Evolutionary conservation across 2,329 filamentous ascomycete species (phyloP).

Genomic region (Ramularia endophylla): DNA sequence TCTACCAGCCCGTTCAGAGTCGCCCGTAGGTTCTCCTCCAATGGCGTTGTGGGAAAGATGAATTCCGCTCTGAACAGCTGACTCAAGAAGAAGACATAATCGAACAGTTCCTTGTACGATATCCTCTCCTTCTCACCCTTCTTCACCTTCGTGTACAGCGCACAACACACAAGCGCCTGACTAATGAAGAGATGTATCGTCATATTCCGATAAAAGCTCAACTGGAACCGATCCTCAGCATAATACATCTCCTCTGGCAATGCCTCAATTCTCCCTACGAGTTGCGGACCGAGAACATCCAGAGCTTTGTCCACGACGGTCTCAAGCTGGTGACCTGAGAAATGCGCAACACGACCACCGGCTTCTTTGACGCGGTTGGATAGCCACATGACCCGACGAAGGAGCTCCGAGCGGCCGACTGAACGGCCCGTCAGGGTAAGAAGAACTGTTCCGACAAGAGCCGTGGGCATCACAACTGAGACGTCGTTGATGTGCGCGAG

Average conservation of each 20-base stretch:
- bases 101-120: slow-evolving; percentile 64
- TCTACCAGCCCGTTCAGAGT: slow-evolving; percentile 71
- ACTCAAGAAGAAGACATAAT: slow-evolving; percentile 83
- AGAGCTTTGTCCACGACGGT: slow-evolving; percentile 84
- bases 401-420: slow-evolving; percentile 79
- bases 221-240: slow-evolving; percentile 88
- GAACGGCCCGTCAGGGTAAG: slow-evolving; percentile 86
- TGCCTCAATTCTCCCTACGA: slow-evolving; percentile 73
- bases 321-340: slow-evolving; percentile 71
- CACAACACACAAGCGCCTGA: slow-evolving; percentile 81
- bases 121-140: slow-evolving; percentile 66
- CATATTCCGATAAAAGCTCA: slow-evolving; percentile 99
- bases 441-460: slow-evolving; percentile 87
- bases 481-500: slow-evolving; percentile 92
- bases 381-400: slow-evolving; percentile 86
- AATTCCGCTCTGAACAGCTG: slow-evolving; percentile 94
- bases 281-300: slow-evolving; percentile 81
- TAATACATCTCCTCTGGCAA: slow-evolving; percentile 89
- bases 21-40: slow-evolving; percentile 72
- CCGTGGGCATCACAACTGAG: slow-evolving; percentile 97
- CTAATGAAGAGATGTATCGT: slow-evolving; percentile 97
- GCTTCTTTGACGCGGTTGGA: slow-evolving; percentile 74
- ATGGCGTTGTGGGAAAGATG: slow-evolving; percentile 85
- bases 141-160: slow-evolving; percentile 88
- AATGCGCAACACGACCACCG: slow-evolving; percentile 89